Base-by-base conservation (phyloP, 192 early-diverging fungal genomes). In the Coemansia sp. region DNA sequence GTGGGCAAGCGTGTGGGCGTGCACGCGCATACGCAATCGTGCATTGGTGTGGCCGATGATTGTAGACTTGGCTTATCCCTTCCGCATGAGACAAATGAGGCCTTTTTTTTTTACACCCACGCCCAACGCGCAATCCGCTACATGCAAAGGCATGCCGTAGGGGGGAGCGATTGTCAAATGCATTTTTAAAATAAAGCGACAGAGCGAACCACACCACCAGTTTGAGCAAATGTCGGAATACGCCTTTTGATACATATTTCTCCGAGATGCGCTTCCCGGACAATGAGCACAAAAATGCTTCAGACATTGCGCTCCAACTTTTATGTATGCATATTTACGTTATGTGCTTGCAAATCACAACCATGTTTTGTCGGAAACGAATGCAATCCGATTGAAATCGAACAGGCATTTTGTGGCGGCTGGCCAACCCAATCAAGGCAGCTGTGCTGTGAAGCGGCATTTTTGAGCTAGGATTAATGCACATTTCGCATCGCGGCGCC, bases 251-350 rank as follows among this genome's bases (percentile, higher is more conserved):
- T 31, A 52, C 27, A 52, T 52, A 52, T 31, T 52, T 52, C 28
- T 4, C 28, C 50, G 50, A 31, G 50, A 31, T 19, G 21, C 10
- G 35, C 14, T 10, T 16, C 35, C n/a, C 35, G 7, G 29, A 22
- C 50, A 52, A 52, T 52, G 42, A 44, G 6, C 42, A 44, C 6
- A 31, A 51, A 43, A 44, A 44, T 19, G 50, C 50, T 52, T 52
- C 50, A 52, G 29, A 11, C 14, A 52, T 52, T 14, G 29, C 4
- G 50, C 50, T 31, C 30, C 50, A 25, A 52, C 50, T 52, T 31
- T 52, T 28, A 65, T 65, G 30, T 65, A 65, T 65, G 63, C 56
- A 65, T 42, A 22, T 27, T 58, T 32, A 42, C 47, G 54, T 57
- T 22, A 31, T 12, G 28, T 19, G 28, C 50, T 31, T 33, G 50